phyloP scores from a whole-genome alignment of 2,329 filamentous ascomycete genomes.

The Cordyceps javanica region DNA sequence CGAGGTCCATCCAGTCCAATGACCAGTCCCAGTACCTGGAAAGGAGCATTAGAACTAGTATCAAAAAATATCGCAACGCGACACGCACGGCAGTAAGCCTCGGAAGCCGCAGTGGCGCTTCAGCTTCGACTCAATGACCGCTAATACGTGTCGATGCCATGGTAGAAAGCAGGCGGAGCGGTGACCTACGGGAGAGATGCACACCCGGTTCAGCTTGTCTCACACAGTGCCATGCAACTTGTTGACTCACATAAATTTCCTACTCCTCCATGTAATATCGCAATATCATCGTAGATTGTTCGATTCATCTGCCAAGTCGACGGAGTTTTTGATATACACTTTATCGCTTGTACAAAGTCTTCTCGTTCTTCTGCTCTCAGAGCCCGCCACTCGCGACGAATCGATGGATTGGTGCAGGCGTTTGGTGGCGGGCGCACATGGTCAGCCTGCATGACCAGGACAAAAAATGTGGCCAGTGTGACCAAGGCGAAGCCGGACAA shows the following conservation, averaged over 20 bases:
- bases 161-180: slow-evolving; percentile 8
- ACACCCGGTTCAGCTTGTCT: neutral
- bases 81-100: neutral
- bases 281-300: neutral
- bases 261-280: neutral
- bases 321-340: neutral
- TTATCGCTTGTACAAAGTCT: slow-evolving; percentile 2
- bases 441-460: neutral
- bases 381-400: slow-evolving; percentile 2
- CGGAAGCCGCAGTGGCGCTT: neutral
- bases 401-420: neutral
- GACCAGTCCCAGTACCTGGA: slow-evolving; percentile 10
- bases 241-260: neutral
- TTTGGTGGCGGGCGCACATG: neutral
- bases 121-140: neutral
- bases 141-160: slow-evolving; percentile 3
- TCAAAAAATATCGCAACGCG: neutral
- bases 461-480: neutral
- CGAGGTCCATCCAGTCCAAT: slow-evolving; percentile 16
- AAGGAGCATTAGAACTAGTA: neutral
- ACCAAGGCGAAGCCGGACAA: neutral
- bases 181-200: neutral
- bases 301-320: neutral
- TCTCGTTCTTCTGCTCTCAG: neutral
- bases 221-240: neutral